A percentile compares a stretch with the other conserved stretches of the same genome.
Conservation (phyloP, 176 grass and related monocot species). For the Zea mays region DNA sequence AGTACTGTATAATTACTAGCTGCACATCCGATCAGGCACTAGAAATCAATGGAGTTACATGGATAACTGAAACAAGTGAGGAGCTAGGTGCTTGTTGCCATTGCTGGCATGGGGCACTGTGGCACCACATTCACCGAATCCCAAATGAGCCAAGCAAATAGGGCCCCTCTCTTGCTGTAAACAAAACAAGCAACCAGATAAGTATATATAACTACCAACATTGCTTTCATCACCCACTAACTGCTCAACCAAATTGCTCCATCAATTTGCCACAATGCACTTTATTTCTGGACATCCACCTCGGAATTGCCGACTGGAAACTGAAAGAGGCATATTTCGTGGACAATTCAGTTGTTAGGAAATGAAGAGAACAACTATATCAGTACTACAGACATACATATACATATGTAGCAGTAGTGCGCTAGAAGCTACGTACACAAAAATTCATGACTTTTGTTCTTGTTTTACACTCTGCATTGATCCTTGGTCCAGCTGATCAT, state of each 20-base stretch:
- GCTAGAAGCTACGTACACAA: conserved; percentile 5
- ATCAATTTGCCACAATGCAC: conserved; percentile 8
- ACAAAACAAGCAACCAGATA: conserved; percentile 30
- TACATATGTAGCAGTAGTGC: conserved; percentile 8
- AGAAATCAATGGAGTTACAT: conserved; percentile 42
- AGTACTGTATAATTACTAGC: conserved; percentile 16
- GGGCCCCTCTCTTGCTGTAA: conserved; percentile 27
- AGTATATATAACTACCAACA: conserved; percentile 16
- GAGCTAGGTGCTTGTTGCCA: conserved; percentile 54
- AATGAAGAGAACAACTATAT: conserved; percentile 40
- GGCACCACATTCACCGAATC: conserved; percentile 49
- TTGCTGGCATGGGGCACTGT: conserved; percentile 41
- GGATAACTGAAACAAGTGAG: conserved; percentile 47
- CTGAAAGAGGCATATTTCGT: neutral
- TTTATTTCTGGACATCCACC: conserved; percentile 28
- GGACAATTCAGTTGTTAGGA: conserved; percentile 24
- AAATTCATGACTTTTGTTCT: conserved; percentile 12
- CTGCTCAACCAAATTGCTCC: conserved; percentile 22
- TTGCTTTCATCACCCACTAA: conserved; percentile 53
- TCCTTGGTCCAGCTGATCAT: conserved; percentile 28
- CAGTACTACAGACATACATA: conserved; percentile 19
- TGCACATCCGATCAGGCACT: conserved; percentile 31
- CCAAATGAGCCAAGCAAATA: conserved; percentile 49
- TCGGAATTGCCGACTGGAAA: conserved; percentile 18
- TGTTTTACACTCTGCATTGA: conserved; percentile 34